Conservation (phyloP, 2,329 filamentous ascomycete species). For the Seiridium cupressi region DNA sequence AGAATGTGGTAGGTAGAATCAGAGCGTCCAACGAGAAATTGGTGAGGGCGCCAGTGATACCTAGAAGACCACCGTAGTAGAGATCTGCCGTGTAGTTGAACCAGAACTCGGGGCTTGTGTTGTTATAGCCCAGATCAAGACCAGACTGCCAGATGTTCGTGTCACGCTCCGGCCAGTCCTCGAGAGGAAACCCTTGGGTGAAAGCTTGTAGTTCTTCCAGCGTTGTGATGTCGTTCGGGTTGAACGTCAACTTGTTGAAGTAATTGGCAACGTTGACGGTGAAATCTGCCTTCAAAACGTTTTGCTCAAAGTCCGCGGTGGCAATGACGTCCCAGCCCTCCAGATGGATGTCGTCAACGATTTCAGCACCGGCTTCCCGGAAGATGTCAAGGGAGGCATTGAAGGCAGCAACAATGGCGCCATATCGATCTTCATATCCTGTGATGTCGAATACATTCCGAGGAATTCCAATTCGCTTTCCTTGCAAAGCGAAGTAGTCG, state of each 20-base stretch:
- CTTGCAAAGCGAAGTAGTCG: slow-evolving; percentile 47
- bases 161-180: slow-evolving; percentile 62
- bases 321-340: slow-evolving; percentile 46
- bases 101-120: slow-evolving; percentile 57
- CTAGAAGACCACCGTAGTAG: slow-evolving; percentile 55
- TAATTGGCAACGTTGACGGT: slow-evolving; percentile 54
- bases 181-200: slow-evolving; percentile 49
- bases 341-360: slow-evolving; percentile 61
- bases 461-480: slow-evolving; percentile 63
- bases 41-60: slow-evolving; percentile 58
- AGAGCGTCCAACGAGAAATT: slow-evolving; percentile 59
- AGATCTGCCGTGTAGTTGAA: slow-evolving; percentile 50
- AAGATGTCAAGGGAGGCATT: slow-evolving; percentile 52
- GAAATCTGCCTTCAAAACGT: slow-evolving; percentile 60
- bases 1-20: slow-evolving; percentile 53
- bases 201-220: slow-evolving; percentile 53
- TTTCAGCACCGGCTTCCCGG: slow-evolving; percentile 52
- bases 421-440: slow-evolving; percentile 8
- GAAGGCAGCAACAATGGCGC: slow-evolving; percentile 46
- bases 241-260: slow-evolving; percentile 51
- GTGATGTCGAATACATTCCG: slow-evolving; percentile 51
- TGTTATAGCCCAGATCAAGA: slow-evolving; percentile 50
- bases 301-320: slow-evolving; percentile 25
- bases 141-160: slow-evolving; percentile 54
- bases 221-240: slow-evolving; percentile 53